phyloP scores from a whole-genome alignment of 176 grass and related monocot genomes.

The Oryza glaberrima region DNA sequence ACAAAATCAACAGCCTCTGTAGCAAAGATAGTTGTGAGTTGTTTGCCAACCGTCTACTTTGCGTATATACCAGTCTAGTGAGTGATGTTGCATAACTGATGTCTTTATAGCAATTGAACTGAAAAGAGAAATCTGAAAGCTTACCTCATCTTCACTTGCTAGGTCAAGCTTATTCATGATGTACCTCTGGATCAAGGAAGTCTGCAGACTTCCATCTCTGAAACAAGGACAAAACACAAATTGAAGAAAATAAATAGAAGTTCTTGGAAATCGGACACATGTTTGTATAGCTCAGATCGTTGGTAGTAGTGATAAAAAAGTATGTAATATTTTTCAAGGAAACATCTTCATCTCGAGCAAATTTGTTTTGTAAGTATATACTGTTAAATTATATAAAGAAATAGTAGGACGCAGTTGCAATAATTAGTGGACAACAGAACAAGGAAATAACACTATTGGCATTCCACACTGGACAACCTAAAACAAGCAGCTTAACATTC shows the following conservation, averaged over 20 bases:
- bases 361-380: constrained; percentile 14
- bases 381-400: constrained; percentile 2
- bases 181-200: constrained; percentile 79
- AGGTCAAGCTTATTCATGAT: constrained; percentile 74
- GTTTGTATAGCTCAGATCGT: constrained; percentile 13
- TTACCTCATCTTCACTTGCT: constrained; percentile 78
- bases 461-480: neutral
- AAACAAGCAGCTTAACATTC: neutral
- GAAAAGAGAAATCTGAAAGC: constrained; percentile 2
- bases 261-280: neutral
- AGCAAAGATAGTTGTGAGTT: neutral
- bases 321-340: neutral
- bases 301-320: neutral
- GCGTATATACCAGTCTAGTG: neutral
- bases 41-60: neutral
- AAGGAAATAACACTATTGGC: neutral
- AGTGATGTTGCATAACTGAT: constrained; percentile 9
- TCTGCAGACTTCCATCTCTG: constrained; percentile 69
- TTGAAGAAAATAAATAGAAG: constrained; percentile 21
- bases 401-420: neutral
- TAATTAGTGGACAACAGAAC: neutral
- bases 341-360: neutral
- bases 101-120: constrained; percentile 19
- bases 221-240: constrained; percentile 37
- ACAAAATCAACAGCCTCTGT: neutral